A percentile compares a stretch with the other conserved stretches of the same genome.
Conservation (phyloP, 163 green algal genomes). For the Chloromonas sp. region DNA sequence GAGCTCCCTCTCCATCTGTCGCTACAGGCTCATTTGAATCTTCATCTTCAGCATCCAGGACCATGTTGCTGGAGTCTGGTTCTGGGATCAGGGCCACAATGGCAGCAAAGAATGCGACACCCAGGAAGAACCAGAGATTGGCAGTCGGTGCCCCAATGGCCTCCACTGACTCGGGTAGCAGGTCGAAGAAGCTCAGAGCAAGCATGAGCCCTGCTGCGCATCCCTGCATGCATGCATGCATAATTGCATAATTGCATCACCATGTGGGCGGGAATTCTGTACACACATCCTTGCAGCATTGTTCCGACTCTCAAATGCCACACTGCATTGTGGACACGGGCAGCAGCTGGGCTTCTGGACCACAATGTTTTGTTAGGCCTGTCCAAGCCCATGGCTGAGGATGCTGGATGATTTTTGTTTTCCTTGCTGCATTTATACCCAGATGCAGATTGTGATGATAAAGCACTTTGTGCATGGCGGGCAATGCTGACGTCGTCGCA, state of each 20-base stretch:
- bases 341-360: no score
- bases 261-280: no score
- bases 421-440: no score
- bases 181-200: constrained; percentile 50
- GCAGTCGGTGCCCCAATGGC: constrained; percentile 30
- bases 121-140: constrained; percentile 57
- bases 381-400: not conserved
- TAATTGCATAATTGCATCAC: not conserved
- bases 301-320: no score
- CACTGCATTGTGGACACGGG: no score
- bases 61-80: constrained; percentile 30
- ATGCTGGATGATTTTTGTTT: not conserved
- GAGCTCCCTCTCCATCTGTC: no score
- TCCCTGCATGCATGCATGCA: constrained; percentile 29
- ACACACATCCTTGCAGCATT: no score
- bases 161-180: constrained; percentile 50
- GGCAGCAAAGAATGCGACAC: constrained; percentile 59
- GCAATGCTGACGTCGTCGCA: no score
- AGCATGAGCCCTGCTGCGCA: constrained; percentile 67
- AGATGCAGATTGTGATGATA: no score
- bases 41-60: constrained; percentile 13
- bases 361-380: no score
- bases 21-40: no score
- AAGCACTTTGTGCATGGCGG: no score
- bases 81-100: constrained; percentile 57